A percentile compares a stretch with the other conserved stretches of the same genome.
These are phyloP conservation scores for Teunomyces tritomae DNA, from an alignment of 805 yeast species.

Conservation along the genomic window DNA sequence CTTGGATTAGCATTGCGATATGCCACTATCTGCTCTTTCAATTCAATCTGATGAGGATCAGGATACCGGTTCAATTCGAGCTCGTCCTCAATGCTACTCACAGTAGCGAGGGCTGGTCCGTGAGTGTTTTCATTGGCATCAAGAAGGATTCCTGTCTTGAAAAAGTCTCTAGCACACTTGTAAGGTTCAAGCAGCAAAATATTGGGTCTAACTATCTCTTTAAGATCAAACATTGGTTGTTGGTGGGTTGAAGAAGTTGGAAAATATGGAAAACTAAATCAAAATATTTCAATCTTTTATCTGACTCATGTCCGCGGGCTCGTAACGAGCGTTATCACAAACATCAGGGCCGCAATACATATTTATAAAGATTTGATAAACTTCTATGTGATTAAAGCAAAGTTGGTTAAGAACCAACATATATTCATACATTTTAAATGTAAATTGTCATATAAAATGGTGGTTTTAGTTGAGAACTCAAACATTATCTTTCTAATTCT, in stretches of 20 bases:
- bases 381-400: too few relatives aligned
- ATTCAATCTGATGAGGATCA: slow-evolving; percentile 85
- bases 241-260: background rate
- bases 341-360: too few relatives aligned
- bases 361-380: too few relatives aligned
- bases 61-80: slow-evolving; percentile 87
- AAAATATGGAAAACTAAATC: too few relatives aligned
- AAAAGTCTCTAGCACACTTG: slow-evolving; percentile 96
- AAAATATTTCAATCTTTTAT: background rate
- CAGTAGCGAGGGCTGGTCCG: slow-evolving; percentile 68
- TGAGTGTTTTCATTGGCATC: slow-evolving; percentile 97
- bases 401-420: too few relatives aligned
- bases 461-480: too few relatives aligned
- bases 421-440: too few relatives aligned
- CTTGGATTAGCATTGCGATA: slow-evolving; percentile 61
- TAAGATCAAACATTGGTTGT: slow-evolving; percentile 45
- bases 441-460: too few relatives aligned
- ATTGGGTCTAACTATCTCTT: slow-evolving; percentile 76
- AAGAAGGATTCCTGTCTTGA: slow-evolving; percentile 77
- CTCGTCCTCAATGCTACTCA: slow-evolving; percentile 42
- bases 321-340: background rate
- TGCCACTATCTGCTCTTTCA: slow-evolving; percentile 68
- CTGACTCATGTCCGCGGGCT: slow-evolving; percentile 6
- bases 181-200: slow-evolving; percentile 83
- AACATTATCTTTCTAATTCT: too few relatives aligned